Percentiles rank a stretch among this genome's conserved stretches.
phyloP scores from a whole-genome alignment of 805 yeast genomes.

The Myxozyma mucilagina region DNA sequence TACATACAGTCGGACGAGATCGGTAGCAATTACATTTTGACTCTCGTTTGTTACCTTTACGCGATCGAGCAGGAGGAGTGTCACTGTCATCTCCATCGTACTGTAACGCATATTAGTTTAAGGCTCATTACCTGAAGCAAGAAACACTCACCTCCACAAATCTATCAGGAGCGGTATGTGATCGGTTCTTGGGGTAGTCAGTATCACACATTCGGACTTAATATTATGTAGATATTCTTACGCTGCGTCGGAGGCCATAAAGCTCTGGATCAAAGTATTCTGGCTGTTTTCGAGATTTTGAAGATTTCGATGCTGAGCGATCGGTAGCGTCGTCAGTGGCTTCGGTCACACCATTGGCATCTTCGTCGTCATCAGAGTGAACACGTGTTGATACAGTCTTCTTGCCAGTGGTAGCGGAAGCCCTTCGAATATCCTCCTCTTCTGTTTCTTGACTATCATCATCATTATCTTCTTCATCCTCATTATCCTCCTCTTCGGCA shows the following conservation, averaged over 20 bases:
- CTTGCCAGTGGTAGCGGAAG: neutral
- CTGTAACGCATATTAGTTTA: neutral
- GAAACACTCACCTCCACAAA: constrained; percentile 25
- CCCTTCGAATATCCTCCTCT: constrained; percentile 20
- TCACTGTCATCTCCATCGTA: constrained; percentile 27
- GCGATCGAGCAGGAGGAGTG: constrained; percentile 2
- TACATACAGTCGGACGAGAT: neutral
- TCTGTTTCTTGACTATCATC: constrained; percentile 29
- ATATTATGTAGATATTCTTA: constrained; percentile 8
- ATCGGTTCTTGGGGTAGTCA: constrained; percentile 33
- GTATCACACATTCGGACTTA: neutral
- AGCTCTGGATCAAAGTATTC: constrained; percentile 42
- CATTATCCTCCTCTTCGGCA: constrained; percentile 14
- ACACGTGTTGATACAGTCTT: neutral
- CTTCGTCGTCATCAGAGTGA: neutral
- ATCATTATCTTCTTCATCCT: constrained; percentile 14
- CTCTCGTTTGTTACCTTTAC: constrained; percentile 4
- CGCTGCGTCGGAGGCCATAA: constrained; percentile 47
- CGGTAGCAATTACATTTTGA: neutral
- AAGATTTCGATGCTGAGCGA: neutral
- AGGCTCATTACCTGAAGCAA: neutral
- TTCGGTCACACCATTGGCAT: neutral
- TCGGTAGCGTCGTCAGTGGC: neutral
- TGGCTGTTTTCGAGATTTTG: constrained; percentile 2
- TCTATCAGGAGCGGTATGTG: constrained; percentile 39